A percentile compares a stretch with the other conserved stretches of the same genome.
phyloP scores from a whole-genome alignment of 2,329 filamentous ascomycete species.

The Macrophomina tecta region DNA sequence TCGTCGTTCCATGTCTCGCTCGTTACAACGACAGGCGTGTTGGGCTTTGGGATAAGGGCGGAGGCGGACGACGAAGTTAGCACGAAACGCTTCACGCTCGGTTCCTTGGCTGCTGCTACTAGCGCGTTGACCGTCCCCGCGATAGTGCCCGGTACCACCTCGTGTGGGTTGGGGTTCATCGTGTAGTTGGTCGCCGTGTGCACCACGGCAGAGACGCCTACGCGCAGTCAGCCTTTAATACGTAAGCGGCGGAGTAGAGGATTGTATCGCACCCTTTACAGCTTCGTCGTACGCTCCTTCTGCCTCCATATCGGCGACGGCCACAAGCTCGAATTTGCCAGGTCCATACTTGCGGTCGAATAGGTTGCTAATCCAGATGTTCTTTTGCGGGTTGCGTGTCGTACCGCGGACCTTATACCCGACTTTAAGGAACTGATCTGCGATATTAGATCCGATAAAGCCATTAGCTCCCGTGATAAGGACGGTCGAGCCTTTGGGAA shows the following conservation, averaged over 20 bases:
- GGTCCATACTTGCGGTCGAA: constrained; percentile 36
- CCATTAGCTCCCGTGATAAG: constrained; percentile 46
- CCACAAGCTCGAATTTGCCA: constrained; percentile 37
- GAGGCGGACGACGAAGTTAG: constrained; percentile 52
- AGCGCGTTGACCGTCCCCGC: constrained; percentile 47
- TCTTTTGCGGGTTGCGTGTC: constrained; percentile 37
- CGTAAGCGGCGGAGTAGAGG: too few species aligned
- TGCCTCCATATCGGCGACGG: constrained; percentile 37
- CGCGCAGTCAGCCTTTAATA: too few species aligned
- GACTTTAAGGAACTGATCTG: constrained; percentile 38
- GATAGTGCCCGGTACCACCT: constrained; percentile 34
- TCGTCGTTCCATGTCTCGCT: constrained; percentile 42
- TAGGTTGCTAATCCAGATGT: constrained; percentile 39
- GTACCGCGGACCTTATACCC: constrained; percentile 45
- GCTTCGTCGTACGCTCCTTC: constrained; percentile 36
- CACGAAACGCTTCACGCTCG: constrained; percentile 52
- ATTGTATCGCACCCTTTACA: constrained; percentile 33
- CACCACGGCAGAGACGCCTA: not conserved
- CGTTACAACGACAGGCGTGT: constrained; percentile 39
- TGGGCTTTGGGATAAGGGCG: constrained; percentile 33
- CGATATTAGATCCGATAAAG: constrained; percentile 42
- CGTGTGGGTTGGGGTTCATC: not conserved
- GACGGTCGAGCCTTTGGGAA: constrained; percentile 33
- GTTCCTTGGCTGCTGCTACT: constrained; percentile 47
- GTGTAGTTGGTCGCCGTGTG: not conserved